Evolutionary conservation across 495 filamentous ascomycete species (phyloP).

Genomic region (Penicillium longicatenatum): DNA sequence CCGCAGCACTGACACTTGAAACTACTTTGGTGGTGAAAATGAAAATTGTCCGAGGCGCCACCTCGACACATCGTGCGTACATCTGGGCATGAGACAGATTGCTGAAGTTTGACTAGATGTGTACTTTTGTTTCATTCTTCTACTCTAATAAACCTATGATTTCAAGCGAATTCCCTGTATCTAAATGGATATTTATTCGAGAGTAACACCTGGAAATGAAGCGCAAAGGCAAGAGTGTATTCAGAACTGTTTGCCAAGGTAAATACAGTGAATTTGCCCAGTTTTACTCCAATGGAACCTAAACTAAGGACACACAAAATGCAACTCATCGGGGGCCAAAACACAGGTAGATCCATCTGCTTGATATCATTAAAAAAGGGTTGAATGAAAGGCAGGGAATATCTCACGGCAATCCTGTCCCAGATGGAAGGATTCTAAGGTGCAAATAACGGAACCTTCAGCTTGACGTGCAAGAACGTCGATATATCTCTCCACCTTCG

Average conservation of each 20-base stretch:
- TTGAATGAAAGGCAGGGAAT: not conserved
- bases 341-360: not conserved
- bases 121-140: no score
- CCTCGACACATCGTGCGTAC: not conserved
- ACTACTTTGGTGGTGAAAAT: not conserved
- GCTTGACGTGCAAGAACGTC: not conserved
- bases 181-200: no score
- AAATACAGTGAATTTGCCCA: not conserved
- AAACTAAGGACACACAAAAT: conserved; percentile 3
- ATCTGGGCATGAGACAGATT: not conserved
- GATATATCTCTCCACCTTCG: not conserved
- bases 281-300: not conserved
- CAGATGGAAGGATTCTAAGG: not conserved
- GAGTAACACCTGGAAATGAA: no score
- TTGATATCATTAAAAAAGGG: not conserved
- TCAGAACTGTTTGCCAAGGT: not conserved
- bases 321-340: conserved; percentile 7
- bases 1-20: no score
- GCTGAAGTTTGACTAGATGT: not conserved
- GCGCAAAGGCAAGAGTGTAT: not conserved
- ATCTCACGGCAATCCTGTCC: not conserved
- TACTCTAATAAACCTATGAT: no score
- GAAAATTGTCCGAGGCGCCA: not conserved
- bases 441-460: not conserved
- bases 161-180: no score